phyloP scores from a whole-genome alignment of 2,329 filamentous ascomycete genomes.

The Didymosphaeria variabile region DNA sequence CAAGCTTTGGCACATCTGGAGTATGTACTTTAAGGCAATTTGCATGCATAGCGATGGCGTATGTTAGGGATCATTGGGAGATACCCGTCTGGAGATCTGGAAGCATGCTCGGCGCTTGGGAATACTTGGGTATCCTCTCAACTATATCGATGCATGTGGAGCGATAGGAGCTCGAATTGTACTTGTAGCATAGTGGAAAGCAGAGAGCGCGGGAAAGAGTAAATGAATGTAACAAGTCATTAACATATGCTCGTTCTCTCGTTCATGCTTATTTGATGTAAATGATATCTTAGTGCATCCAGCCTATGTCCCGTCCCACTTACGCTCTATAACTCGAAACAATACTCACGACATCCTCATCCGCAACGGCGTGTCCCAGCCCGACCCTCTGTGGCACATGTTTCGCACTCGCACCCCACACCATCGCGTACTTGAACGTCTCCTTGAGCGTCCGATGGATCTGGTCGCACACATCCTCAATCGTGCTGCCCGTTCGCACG shows the following conservation, averaged over 20 bases:
- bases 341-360: constrained; percentile 75
- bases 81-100: constrained; percentile 17
- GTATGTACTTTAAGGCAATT: constrained; percentile 5
- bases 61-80: constrained; percentile 13
- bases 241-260: background rate
- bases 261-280: background rate
- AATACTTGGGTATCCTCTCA: background rate
- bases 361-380: constrained; percentile 77
- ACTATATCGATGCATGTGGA: background rate
- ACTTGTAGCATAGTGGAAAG: constrained; percentile 1
- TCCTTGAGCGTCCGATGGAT: constrained; percentile 96
- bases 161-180: background rate
- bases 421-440: constrained; percentile 97
- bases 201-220: background rate
- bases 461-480: constrained; percentile 97
- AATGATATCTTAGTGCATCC: background rate
- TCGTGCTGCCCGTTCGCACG: constrained; percentile 84
- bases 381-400: constrained; percentile 96
- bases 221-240: background rate
- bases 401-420: constrained; percentile 95
- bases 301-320: background rate
- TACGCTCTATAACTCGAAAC: constrained; percentile 51
- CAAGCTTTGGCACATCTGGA: background rate
- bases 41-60: constrained; percentile 20
- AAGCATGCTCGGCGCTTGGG: constrained; percentile 18